Conservation (phyloP, 2,329 filamentous ascomycete species). For the Coniochaeta sp. region DNA sequence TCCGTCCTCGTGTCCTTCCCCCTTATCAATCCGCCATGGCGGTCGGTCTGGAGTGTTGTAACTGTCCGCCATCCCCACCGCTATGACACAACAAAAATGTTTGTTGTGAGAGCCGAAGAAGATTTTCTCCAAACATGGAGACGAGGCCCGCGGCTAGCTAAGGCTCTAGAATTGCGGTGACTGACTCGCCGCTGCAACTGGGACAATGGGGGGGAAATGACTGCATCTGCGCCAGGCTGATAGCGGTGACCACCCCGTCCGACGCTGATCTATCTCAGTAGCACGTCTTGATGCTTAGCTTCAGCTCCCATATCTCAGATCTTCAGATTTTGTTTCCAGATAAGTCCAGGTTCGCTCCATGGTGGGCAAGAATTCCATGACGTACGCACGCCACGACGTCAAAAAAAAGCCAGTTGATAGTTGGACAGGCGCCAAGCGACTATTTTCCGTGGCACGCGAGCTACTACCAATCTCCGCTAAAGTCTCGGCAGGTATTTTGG, state of each 20-base stretch:
- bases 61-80: not conserved
- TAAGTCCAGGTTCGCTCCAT: too few relatives aligned
- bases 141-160: not conserved
- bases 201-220: not conserved
- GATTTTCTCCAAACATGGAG: not conserved
- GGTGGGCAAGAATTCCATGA: too few relatives aligned
- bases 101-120: not conserved
- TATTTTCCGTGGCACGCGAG: not conserved
- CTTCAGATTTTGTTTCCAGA: too few relatives aligned
- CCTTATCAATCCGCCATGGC: not conserved
- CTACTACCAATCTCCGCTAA: too few relatives aligned
- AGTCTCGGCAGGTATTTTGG: too few relatives aligned
- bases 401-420: not conserved
- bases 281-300: too few relatives aligned
- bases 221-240: not conserved
- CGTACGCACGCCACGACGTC: too few relatives aligned
- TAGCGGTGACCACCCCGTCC: not conserved
- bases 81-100: not conserved
- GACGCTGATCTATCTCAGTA: too few relatives aligned
- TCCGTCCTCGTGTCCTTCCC: not conserved
- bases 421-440: not conserved
- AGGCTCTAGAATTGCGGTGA: not conserved
- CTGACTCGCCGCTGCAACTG: not conserved
- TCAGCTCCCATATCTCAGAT: too few relatives aligned
- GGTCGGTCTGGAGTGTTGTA: not conserved